These are phyloP conservation scores for Triangularia setosa DNA, from an alignment of 2,329 filamentous ascomycete genomes.

Conservation along the genomic window DNA sequence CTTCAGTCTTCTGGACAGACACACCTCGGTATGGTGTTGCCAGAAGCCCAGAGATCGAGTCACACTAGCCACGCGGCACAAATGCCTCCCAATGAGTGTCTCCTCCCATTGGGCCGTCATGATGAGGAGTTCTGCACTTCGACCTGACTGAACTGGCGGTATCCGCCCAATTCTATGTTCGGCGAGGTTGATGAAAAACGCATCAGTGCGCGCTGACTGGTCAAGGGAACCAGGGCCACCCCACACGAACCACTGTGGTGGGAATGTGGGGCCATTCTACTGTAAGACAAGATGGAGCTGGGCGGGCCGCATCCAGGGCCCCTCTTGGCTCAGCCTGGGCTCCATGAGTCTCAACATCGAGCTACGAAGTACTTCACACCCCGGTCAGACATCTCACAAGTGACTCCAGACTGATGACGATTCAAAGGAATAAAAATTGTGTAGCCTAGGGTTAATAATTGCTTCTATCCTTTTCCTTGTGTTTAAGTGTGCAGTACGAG, in stretches of 20 bases:
- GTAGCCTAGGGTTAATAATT: neutral
- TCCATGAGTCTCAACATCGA: neutral
- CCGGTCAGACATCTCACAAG: neutral
- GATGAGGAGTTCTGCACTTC: neutral
- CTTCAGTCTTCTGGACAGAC: neutral
- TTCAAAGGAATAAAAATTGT: neutral
- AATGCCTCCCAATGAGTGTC: neutral
- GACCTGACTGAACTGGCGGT: neutral
- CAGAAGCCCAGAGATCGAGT: neutral
- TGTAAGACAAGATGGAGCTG: neutral
- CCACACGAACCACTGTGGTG: neutral
- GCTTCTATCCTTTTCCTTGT: neutral
- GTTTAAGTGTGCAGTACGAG: neutral
- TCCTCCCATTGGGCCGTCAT: neutral
- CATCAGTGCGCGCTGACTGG: neutral
- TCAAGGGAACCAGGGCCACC: neutral
- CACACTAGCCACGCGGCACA: conserved; percentile 1
- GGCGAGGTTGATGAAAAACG: neutral
- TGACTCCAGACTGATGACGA: neutral
- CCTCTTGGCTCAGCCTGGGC: neutral
- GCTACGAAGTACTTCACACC: too few species aligned
- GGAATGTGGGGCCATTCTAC: neutral
- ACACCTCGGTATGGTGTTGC: neutral
- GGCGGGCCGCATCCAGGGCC: neutral
- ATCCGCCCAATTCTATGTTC: neutral